Conservation (phyloP, 495 filamentous ascomycete species). For the Hypoxylon perforatum region DNA sequence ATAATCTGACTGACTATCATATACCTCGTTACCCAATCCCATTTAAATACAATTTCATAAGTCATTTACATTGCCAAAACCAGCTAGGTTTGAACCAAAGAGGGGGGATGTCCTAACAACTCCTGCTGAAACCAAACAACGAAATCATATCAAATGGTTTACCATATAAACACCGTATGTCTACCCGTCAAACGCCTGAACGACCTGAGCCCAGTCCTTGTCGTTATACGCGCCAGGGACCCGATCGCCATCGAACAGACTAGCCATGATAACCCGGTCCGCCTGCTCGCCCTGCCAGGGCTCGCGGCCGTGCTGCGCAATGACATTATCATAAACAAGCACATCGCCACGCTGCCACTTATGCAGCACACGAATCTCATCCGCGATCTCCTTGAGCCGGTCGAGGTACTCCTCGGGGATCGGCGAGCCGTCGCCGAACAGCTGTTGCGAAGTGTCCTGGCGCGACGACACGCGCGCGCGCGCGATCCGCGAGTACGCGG, state of each 20-base stretch:
- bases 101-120: no score
- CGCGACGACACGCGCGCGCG: conserved; percentile 37
- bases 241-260: conserved; percentile 51
- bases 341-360: conserved; percentile 55
- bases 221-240: conserved; percentile 58
- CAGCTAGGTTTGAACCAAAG: no score
- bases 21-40: no score
- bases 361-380: conserved; percentile 60
- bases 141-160: background rate
- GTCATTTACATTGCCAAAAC: no score
- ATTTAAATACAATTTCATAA: no score
- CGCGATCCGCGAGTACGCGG: no score
- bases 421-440: conserved; percentile 62
- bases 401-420: conserved; percentile 63
- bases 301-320: conserved; percentile 61
- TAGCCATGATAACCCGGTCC: conserved; percentile 59
- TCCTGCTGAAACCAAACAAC: background rate
- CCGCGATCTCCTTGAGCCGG: conserved; percentile 58
- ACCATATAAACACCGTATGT: background rate
- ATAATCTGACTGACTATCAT: no score
- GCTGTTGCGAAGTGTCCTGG: conserved; percentile 40
- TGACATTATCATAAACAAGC: conserved; percentile 59
- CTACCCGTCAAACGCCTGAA: conserved; percentile 49
- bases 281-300: conserved; percentile 59
- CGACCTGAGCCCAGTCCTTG: conserved; percentile 59